Conservation (phyloP, 2,329 filamentous ascomycete genomes). For the Fusarium heterosporum region DNA sequence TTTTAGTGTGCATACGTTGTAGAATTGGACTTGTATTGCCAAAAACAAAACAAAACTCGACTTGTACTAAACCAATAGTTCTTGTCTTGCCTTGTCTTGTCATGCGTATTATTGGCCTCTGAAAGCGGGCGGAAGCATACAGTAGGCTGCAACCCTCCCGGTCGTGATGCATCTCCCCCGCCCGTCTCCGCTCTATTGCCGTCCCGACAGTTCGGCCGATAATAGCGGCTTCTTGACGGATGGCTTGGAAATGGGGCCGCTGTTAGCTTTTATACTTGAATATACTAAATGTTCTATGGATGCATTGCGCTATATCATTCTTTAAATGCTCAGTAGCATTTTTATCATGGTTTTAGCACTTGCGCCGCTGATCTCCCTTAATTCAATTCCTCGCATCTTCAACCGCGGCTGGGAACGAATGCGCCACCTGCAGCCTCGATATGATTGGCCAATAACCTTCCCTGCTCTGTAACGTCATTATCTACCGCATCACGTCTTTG, state of each 20-base stretch:
- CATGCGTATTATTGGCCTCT: constrained; percentile 5
- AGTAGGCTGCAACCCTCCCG: constrained; percentile 15
- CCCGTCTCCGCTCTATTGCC: constrained; percentile 29
- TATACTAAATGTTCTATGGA: not conserved
- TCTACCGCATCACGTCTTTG: constrained; percentile 42
- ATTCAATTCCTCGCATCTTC: not conserved
- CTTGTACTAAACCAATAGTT: not conserved
- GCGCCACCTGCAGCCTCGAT: not conserved
- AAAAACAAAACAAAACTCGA: constrained; percentile 4
- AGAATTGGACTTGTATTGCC: not conserved
- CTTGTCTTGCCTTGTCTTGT: not conserved
- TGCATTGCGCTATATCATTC: not conserved
- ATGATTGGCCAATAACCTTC: constrained; percentile 36
- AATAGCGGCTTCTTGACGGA: not conserved
- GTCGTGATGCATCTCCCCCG: constrained; percentile 1
- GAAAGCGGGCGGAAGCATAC: constrained; percentile 29
- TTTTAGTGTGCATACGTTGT: not conserved
- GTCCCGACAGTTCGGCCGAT: constrained; percentile 17
- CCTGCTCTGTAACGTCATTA: constrained; percentile 42
- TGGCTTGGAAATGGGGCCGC: not conserved
- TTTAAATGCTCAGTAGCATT: not conserved
- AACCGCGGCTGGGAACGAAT: constrained; percentile 5
- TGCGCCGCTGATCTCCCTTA: not conserved
- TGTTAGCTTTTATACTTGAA: not conserved
- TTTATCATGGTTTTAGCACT: not conserved